Base-by-base conservation (phyloP, 1,284 basidiomycete genomes). In the Pseudozyma hubeiensis region DNA sequence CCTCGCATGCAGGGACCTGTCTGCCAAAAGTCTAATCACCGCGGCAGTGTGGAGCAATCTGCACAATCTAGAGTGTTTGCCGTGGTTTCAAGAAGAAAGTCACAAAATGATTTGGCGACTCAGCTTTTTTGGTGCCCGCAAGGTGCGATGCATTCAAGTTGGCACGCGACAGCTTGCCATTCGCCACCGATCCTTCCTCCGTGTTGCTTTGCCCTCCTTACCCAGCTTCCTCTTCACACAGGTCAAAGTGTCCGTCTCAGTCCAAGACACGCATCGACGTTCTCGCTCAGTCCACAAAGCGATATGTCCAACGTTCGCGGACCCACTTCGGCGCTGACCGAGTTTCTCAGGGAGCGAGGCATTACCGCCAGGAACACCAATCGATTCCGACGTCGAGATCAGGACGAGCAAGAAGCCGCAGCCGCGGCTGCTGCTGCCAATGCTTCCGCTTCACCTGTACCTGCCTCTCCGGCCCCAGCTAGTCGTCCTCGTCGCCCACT, bases 271-370 rank as follows among this genome's bases (percentile, higher is more conserved):
- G 29, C 9, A 13, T 29, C 9, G 13, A 33, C 24, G 31, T 19
- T 14, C 17, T 11, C 6, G 9, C 7, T 10, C 13, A n/a, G 9
- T 24, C 14, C 24, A 14, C 19, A 40, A n/a, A 35, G 3, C n/a
- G 48, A 24, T 33, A 70, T 70, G 71, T 70, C 64, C 45, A 66
- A 64, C 37, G 90, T 97, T 44, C 89, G 92, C 17, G 95, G 95
- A 0, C 94, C 95, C 0, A 90, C 92, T 0, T 95, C 93, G 47
- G 95, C 95, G 0, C 86, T 98, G 11, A 97, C 95, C 30, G 93
- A 94, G 72, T 97, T 94, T 83, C 87, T 98, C 17, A 89, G 90
- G 76, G 91, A 91, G 81, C 88, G 90, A 62, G 92, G 92, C 7
- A 94, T 94, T 73, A 92, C 89, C 4, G 88, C 90, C 5, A 88